Evolutionary conservation across 495 filamentous ascomycete genomes (phyloP), one percentile per base, ranked within the genome.

Genomic region (Penicillium soppii): DNA sequence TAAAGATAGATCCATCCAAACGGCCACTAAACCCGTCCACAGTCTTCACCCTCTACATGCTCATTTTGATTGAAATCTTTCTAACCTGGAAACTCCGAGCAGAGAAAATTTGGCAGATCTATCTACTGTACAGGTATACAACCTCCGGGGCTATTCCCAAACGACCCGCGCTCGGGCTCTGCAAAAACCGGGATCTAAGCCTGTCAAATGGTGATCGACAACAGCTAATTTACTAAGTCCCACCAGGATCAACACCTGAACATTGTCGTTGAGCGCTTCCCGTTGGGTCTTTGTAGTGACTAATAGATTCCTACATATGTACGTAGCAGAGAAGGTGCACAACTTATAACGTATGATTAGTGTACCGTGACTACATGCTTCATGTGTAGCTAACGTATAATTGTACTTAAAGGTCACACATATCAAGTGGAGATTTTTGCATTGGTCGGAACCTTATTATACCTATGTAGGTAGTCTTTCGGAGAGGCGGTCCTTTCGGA

Each of bases 191-290:
- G 56, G 38, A 47, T 50, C 27, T 52, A 49, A 41, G 13, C 43
- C 37, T 59, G 59, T 57, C 59, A 62, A 62, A 62, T 56, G 43
- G 16, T 49, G 59, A 62, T 62, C 59, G 59, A 54, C 59, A 53
- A 54, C 29, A 50, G 41, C 42, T 62, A 59, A 59, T 59, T 62
- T 59, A 39, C 51, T 48, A 20, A 17, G 50, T 46, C 35, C 56
- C 53, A 62, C 56, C 21, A n/a, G 3, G 37, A 25, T 19, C 56
- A 54, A 43, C 33, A 25, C 40, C 33, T 43, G 40, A 49, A 32
- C 19, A 43, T 52, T 35, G 39, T 27, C 36, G 29, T 52, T 48
- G 29, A 19, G n/a, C n/a, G n/a, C n/a, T n/a, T n/a, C n/a, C 25
- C 10, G 26, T 50, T 40, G 17, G 4, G 12, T 9, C 16, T 15